Evolutionary conservation across 352 stramenopile genomes (phyloP).

Genomic region (Phytophthora sansomeana): DNA sequence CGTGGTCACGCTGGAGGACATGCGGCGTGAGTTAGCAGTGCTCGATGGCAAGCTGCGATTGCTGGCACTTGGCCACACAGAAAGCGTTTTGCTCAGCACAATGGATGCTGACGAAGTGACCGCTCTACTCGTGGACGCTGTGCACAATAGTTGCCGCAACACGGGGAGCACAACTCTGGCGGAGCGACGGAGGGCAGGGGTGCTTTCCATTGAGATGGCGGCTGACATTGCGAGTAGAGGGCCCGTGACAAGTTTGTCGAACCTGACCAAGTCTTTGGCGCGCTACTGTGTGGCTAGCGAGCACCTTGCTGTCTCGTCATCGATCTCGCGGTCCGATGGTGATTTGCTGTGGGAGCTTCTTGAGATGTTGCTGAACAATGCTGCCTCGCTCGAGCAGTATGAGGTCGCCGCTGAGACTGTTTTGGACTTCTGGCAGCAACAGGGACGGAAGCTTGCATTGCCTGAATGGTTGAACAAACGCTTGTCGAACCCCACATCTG

Average conservation of each 20-base stretch:
- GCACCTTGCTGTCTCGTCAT: constrained; percentile 28
- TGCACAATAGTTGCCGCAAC: constrained; percentile 35
- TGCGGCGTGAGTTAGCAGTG: constrained; percentile 61
- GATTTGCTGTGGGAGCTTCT: constrained; percentile 69
- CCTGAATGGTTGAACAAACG: constrained; percentile 65
- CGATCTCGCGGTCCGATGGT: constrained; percentile 37
- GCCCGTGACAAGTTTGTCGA: constrained; percentile 27
- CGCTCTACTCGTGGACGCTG: constrained; percentile 61
- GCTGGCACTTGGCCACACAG: constrained; percentile 54
- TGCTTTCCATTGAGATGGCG: constrained; percentile 59
- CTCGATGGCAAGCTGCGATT: constrained; percentile 74
- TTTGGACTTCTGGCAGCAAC: constrained; percentile 62
- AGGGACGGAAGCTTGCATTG: constrained; percentile 57
- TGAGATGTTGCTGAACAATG: constrained; percentile 51
- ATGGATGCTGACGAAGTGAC: constrained; percentile 69
- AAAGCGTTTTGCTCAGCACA: constrained; percentile 63
- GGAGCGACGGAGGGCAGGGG: constrained; percentile 57
- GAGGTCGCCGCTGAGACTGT: constrained; percentile 67
- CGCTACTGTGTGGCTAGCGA: constrained; percentile 71
- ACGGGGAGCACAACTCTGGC: constrained; percentile 34
- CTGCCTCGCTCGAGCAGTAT: constrained; percentile 55
- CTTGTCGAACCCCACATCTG: constrained; percentile 42
- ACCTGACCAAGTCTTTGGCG: constrained; percentile 72
- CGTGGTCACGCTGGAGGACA: constrained; percentile 72
- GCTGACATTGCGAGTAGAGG: constrained; percentile 48